phyloP scores from a whole-genome alignment of 306 rosid species.

The Chamaecrista fasciculata region DNA sequence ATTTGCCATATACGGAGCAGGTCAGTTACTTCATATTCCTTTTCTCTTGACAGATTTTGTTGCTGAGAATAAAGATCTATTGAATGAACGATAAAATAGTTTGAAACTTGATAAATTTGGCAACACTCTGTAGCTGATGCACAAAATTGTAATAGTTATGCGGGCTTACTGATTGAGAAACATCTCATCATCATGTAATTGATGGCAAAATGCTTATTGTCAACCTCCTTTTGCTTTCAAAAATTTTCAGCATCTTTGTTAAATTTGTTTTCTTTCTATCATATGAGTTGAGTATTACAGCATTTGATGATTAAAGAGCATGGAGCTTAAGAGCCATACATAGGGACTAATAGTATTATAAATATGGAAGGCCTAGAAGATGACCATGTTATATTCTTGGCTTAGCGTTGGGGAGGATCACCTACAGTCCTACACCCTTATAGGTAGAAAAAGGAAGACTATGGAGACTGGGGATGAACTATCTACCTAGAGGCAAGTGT shows the following conservation, averaged over 20 bases:
- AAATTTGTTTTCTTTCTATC: background rate
- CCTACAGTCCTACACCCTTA: background rate
- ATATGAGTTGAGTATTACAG: no score
- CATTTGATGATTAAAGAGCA: background rate
- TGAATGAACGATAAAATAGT: background rate
- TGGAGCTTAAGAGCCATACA: background rate
- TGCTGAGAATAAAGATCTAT: background rate
- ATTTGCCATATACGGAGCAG: conserved; percentile 81
- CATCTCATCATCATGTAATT: conserved; percentile 9
- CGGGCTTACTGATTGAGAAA: conserved; percentile 9
- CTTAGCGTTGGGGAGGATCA: background rate
- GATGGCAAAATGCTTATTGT: background rate
- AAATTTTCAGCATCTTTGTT: background rate
- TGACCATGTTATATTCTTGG: background rate
- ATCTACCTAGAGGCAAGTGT: background rate
- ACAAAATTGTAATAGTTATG: conserved; percentile 1
- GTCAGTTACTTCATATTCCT: conserved; percentile 44
- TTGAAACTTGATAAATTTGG: background rate
- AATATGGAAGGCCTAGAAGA: background rate
- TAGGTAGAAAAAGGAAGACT: background rate
- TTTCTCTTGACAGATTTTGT: conserved; percentile 10
- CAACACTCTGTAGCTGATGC: background rate
- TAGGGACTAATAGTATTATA: background rate
- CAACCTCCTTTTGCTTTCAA: background rate
- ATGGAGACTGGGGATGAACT: background rate